These are phyloP conservation scores for Podila verticillata DNA, from an alignment of 192 early-diverging fungal species.

Conservation along the genomic window DNA sequence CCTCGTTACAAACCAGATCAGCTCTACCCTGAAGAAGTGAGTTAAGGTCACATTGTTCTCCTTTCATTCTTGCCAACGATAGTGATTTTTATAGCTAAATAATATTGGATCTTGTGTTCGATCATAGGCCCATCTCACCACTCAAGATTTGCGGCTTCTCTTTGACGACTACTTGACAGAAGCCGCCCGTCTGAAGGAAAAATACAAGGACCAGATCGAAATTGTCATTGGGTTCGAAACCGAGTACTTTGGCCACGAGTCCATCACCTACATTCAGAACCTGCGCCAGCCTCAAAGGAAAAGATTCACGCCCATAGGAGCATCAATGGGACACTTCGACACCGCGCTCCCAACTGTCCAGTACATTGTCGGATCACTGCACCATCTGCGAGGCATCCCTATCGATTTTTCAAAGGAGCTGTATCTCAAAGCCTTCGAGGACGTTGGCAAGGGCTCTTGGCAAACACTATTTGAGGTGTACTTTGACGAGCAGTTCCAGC, in stretches of 20 bases:
- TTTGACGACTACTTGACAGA: conserved; percentile 79
- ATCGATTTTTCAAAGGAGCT: conserved; percentile 81
- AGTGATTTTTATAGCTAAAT: too few relatives aligned
- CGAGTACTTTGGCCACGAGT: conserved; percentile 61
- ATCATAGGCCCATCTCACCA: conserved; percentile 68
- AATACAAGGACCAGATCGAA: conserved; percentile 72
- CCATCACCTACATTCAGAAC: conserved; percentile 58
- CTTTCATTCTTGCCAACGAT: too few relatives aligned
- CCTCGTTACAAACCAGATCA: conserved; percentile 80
- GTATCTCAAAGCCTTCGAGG: conserved; percentile 63
- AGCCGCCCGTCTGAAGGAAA: conserved; percentile 73
- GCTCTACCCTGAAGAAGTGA: conserved; percentile 93
- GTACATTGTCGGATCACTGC: conserved; percentile 93
- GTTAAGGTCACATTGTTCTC: background rate
- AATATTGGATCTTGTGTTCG: too few relatives aligned
- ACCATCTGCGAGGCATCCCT: conserved; percentile 85
- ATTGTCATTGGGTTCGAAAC: conserved; percentile 92
- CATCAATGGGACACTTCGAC: too few relatives aligned
- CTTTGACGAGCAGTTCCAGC: conserved; percentile 88
- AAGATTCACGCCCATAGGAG: background rate
- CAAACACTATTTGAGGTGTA: conserved; percentile 74
- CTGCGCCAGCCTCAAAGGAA: conserved; percentile 54
- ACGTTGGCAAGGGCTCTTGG: conserved; percentile 37
- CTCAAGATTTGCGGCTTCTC: conserved; percentile 64
- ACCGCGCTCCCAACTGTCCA: conserved; percentile 62